phyloP scores from a whole-genome alignment of 805 yeast species.

The Saccharomyces eubayanus region DNA sequence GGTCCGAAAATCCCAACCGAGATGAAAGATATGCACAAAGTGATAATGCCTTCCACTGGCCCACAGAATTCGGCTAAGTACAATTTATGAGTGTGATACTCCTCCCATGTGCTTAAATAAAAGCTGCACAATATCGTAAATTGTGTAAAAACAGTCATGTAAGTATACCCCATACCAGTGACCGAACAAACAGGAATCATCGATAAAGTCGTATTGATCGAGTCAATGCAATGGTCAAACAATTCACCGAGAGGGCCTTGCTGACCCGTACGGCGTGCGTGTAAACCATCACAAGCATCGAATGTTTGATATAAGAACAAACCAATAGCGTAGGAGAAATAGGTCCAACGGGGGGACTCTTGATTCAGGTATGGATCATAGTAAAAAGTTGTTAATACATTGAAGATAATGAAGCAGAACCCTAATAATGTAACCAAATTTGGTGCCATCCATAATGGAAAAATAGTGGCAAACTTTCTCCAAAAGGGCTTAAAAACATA shows the following conservation, averaged over 20 bases:
- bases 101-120: conserved; percentile 93
- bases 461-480: conserved; percentile 58
- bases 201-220: conserved; percentile 74
- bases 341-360: conserved; percentile 68
- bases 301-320: conserved; percentile 88
- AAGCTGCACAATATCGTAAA: conserved; percentile 73
- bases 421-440: conserved; percentile 82
- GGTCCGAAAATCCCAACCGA: conserved; percentile 67
- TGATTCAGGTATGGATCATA: conserved; percentile 61
- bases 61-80: conserved; percentile 79
- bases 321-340: conserved; percentile 70
- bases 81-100: conserved; percentile 79
- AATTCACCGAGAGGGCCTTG: conserved; percentile 91
- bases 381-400: conserved; percentile 58
- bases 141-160: conserved; percentile 53
- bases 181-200: conserved; percentile 66
- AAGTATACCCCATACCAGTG: conserved; percentile 64
- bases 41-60: conserved; percentile 88
- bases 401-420: conserved; percentile 56
- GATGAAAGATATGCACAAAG: conserved; percentile 46
- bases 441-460: conserved; percentile 89
- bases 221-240: conserved; percentile 82
- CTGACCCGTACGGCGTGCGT: conserved; percentile 94
- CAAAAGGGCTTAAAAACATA: conserved; percentile 77
- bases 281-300: conserved; percentile 94